Evolutionary conservation across 1,284 basidiomycete species (phyloP).

Genomic region (Butyriboletus appendiculatus): DNA sequence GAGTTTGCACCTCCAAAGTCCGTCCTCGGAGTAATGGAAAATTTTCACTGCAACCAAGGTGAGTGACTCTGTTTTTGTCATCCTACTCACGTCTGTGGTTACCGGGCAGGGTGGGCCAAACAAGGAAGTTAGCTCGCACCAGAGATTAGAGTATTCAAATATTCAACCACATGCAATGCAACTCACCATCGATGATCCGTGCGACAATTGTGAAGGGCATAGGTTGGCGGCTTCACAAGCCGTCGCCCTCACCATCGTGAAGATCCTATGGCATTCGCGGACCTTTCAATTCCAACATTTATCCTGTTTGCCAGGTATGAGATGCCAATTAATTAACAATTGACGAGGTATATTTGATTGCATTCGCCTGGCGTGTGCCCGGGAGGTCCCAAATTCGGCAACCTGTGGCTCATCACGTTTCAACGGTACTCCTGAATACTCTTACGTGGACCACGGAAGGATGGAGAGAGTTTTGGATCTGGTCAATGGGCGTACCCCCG

Average conservation of each 20-base stretch:
- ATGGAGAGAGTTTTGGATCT: not conserved
- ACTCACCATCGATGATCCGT: not conserved
- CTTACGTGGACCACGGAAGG: not conserved
- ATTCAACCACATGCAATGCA: too few species aligned
- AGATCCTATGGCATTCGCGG: not conserved
- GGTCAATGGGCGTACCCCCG: not conserved
- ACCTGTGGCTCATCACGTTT: not conserved
- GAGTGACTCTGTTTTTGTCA: not conserved
- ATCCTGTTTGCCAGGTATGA: not conserved
- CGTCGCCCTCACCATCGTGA: not conserved
- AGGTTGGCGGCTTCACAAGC: not conserved
- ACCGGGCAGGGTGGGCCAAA: not conserved
- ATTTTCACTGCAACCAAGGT: not conserved
- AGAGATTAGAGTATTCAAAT: not conserved
- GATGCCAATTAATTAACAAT: not conserved
- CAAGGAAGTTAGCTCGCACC: not conserved
- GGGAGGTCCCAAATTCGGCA: not conserved
- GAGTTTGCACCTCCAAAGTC: not conserved
- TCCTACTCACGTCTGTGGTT: not conserved
- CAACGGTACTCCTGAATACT: not conserved
- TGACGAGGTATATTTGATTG: not conserved
- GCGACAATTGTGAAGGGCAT: not conserved
- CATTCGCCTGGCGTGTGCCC: not conserved
- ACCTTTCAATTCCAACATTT: not conserved
- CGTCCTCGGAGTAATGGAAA: not conserved